phyloP scores from a whole-genome alignment of 257 asterid species.

The Solanum pennellii region DNA sequence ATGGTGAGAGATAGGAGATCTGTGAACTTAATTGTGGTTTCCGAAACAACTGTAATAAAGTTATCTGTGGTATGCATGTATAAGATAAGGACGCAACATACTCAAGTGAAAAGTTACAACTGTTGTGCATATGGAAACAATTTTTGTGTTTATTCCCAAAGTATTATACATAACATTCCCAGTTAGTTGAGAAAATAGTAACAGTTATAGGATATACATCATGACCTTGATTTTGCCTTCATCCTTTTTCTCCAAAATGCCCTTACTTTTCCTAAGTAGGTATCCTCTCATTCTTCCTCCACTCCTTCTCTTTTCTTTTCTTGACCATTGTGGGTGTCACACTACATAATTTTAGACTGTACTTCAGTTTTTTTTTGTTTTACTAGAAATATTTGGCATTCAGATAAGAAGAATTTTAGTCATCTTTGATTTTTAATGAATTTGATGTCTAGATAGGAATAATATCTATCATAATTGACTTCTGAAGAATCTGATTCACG shows the following conservation, averaged over 20 bases:
- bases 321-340: neutral
- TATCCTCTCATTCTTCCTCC: constrained; percentile 1
- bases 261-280: neutral
- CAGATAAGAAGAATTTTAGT: neutral
- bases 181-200: neutral
- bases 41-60: neutral
- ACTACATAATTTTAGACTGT: neutral
- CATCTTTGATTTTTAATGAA: neutral
- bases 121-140: neutral
- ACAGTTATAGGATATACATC: neutral
- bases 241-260: neutral
- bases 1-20: neutral
- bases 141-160: neutral
- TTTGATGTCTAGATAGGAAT: neutral
- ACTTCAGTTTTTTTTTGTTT: neutral
- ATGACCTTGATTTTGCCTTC: neutral
- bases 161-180: neutral
- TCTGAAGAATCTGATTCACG: neutral
- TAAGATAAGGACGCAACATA: neutral
- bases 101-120: neutral
- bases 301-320: neutral
- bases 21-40: neutral
- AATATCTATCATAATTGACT: neutral
- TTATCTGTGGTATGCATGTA: neutral
- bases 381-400: neutral